Evolutionary conservation across 257 asterid species (phyloP), one percentile per base, ranked within the genome.

Genomic region (Thymus quinquecostatus): DNA sequence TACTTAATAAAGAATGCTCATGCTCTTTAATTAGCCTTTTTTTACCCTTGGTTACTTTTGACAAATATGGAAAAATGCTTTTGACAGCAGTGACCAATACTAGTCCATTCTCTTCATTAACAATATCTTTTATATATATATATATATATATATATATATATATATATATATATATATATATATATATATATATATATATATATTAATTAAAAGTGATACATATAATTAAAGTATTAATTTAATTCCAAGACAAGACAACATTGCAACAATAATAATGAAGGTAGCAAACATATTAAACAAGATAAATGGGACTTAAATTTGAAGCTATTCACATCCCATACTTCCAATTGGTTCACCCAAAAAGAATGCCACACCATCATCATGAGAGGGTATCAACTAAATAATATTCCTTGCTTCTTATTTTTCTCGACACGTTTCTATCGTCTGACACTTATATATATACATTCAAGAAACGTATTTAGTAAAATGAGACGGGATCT

Each of bases 241-340:
- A 75, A 62, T 45, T 54, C 8, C 12, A 65, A 69, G 74, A 66
- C 70, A 71, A 77, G 74, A 50, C 61, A 77, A 59, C 58, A 33
- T 65, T 47, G 30, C 12, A 60, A 71, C 62, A 53, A 71, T 66
- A 64, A 71, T 77, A 77, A 36, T 71, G 66, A 71, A 64, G 57
- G 27, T 14, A 71, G 58, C 14, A 66, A 66, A 59, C 74, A 72
- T 73, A 62, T 72, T 60, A 21, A 21, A 67, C 64, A 28, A 41
- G 69, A 78, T 36, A 45, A 21, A 56, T 63, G 82, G 76, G 69
- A 57, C 82, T 78, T 78, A 29, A 67, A 34, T 69, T 53, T 67
- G 82, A 78, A 63, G 78, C 78, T 47, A 61, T 54, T 59, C 66
- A 51, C n/a, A 43, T 53, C 74, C 63, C 69, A 59, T 21, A 60